phyloP scores from a whole-genome alignment of 306 rosid species.

The apple (Malus domestica) region DNA sequence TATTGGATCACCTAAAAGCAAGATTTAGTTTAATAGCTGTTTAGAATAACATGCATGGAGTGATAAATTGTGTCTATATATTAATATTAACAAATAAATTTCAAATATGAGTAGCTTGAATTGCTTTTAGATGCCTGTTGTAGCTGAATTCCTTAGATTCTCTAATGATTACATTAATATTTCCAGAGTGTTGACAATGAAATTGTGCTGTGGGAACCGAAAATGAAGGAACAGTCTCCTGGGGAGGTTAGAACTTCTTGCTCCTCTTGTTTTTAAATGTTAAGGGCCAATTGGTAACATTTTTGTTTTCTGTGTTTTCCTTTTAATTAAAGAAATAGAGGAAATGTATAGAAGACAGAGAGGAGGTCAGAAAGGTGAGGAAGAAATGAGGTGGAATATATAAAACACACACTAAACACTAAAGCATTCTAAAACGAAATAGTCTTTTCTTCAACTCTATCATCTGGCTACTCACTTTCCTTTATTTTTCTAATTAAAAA shows the following conservation, averaged over 20 bases:
- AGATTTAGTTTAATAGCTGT: background rate
- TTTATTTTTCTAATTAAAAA: background rate
- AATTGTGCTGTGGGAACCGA: conserved; percentile 92
- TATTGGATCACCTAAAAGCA: background rate
- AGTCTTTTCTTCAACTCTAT: background rate
- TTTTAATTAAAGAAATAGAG: background rate
- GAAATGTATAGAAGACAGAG: background rate
- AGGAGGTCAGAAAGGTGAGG: background rate
- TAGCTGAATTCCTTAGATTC: background rate
- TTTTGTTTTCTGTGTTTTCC: background rate
- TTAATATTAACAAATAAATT: background rate
- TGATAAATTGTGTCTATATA: background rate
- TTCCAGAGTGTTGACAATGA: conserved; percentile 92
- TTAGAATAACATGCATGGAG: background rate
- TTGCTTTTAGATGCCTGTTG: background rate
- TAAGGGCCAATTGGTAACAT: background rate
- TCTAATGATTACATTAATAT: conserved; percentile 14
- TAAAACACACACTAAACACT: background rate
- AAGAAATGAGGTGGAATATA: background rate
- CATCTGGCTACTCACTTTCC: background rate
- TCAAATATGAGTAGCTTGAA: background rate
- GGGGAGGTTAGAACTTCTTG: conserved; percentile 61
- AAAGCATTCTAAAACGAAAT: no score
- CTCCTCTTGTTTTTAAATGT: conserved; percentile 4
- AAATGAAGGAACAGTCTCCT: conserved; percentile 89